A percentile compares a stretch with the other conserved stretches of the same genome.
phyloP scores from a whole-genome alignment of 495 filamentous ascomycete genomes.

The Pseudomonodictys pantanalensis region DNA sequence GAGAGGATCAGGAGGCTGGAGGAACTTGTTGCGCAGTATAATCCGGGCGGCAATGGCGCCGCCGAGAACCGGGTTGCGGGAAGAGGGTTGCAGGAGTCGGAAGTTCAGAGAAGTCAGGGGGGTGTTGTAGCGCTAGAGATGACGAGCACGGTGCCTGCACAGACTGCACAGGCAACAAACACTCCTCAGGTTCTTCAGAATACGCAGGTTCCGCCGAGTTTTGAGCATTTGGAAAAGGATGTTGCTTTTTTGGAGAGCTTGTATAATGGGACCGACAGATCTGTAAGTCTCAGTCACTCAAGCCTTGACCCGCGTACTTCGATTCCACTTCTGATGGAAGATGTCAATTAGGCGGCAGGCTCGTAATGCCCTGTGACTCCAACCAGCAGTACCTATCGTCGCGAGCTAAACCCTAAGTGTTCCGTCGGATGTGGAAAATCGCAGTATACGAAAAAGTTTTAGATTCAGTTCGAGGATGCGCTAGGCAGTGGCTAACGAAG shows the following conservation, averaged over 20 bases:
- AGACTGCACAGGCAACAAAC: background rate
- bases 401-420: too few relatives aligned
- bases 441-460: too few relatives aligned
- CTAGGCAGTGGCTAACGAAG: too few relatives aligned
- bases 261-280: conserved; percentile 1
- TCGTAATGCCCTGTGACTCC: too few relatives aligned
- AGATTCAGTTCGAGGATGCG: too few relatives aligned
- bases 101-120: too few relatives aligned
- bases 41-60: background rate
- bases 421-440: too few relatives aligned
- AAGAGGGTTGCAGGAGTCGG: too few relatives aligned
- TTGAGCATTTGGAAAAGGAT: conserved; percentile 10
- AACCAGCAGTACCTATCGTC: too few relatives aligned
- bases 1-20: conserved; percentile 20
- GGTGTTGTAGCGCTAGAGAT: background rate
- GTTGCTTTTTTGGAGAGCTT: conserved; percentile 25
- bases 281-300: background rate
- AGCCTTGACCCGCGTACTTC: background rate
- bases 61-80: too few relatives aligned
- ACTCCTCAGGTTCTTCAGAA: background rate
- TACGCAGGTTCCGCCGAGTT: background rate
- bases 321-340: too few relatives aligned
- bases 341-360: too few relatives aligned
- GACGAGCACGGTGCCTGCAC: background rate
- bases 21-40: background rate